Percentiles rank a stretch among this genome's conserved stretches.
Evolutionary conservation across 2,329 filamentous ascomycete genomes (phyloP).

Genomic region (Aspergillus sp.): DNA sequence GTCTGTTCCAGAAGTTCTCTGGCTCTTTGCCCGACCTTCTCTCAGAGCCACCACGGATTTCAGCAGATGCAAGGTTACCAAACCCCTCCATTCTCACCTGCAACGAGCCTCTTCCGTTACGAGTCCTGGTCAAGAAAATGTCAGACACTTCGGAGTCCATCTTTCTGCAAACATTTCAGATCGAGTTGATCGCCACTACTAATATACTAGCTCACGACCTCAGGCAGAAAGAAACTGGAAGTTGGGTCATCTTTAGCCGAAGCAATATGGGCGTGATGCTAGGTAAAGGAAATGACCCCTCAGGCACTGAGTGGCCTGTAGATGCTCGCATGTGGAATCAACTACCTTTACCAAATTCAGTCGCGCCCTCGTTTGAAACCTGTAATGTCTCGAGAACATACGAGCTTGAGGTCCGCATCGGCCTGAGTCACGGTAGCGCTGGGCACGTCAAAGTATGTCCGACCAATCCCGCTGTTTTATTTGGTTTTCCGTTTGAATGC

Average conservation of each 20-base stretch:
- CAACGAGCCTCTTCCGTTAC: constrained; percentile 73
- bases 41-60: constrained; percentile 49
- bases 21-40: constrained; percentile 21
- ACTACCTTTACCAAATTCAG: constrained; percentile 67
- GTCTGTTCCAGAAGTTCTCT: constrained; percentile 48
- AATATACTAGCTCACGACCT: constrained; percentile 71
- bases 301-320: constrained; percentile 60
- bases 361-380: constrained; percentile 77
- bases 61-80: constrained; percentile 75
- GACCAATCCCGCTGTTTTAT: neutral
- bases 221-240: constrained; percentile 58
- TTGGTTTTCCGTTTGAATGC: constrained; percentile 2
- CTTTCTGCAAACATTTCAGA: constrained; percentile 68
- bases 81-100: constrained; percentile 83
- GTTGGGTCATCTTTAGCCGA: constrained; percentile 66
- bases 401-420: constrained; percentile 72
- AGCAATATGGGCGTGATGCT: constrained; percentile 65
- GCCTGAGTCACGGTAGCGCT: constrained; percentile 63
- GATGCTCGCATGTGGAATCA: constrained; percentile 65
- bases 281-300: constrained; percentile 48
- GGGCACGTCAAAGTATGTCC: constrained; percentile 42
- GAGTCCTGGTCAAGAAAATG: constrained; percentile 70
- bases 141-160: constrained; percentile 61
- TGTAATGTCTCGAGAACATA: constrained; percentile 82
- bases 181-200: constrained; percentile 73